Conservation (phyloP, 371 early-diverging fungal genomes). For the Umbelopsis sp. region DNA sequence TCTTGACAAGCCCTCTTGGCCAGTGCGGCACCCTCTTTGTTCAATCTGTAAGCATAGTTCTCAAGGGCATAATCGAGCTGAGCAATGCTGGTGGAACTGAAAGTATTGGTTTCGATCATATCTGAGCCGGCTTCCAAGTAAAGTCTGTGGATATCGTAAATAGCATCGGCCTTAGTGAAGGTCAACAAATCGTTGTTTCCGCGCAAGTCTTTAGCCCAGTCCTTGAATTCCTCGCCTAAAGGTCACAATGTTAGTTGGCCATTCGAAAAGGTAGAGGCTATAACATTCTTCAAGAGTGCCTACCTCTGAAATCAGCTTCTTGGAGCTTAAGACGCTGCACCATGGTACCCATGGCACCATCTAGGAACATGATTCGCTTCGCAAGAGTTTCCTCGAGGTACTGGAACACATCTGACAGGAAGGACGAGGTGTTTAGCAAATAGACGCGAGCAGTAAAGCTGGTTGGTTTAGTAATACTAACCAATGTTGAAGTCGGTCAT, state of each 20-base stretch:
- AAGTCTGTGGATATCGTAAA: slow-evolving; percentile 83
- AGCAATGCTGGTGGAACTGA: slow-evolving; percentile 88
- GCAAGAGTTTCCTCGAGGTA: slow-evolving; percentile 77
- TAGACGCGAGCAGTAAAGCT: not conserved
- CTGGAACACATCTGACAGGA: slow-evolving; percentile 48
- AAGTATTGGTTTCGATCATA: slow-evolving; percentile 94
- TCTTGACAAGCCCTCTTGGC: slow-evolving; percentile 85
- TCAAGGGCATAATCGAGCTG: slow-evolving; percentile 90
- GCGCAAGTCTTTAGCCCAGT: slow-evolving; percentile 82
- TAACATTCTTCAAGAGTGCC: not conserved
- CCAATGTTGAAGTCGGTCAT: slow-evolving; percentile 17
- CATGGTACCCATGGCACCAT: slow-evolving; percentile 96
- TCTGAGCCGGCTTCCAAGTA: slow-evolving; percentile 93
- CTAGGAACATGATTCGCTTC: slow-evolving; percentile 90
- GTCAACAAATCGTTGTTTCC: slow-evolving; percentile 95
- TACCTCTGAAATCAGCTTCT: slow-evolving; percentile 85
- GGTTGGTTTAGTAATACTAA: not conserved
- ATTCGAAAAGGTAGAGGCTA: too few relatives aligned
- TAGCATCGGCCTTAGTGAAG: slow-evolving; percentile 86
- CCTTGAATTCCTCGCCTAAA: slow-evolving; percentile 75
- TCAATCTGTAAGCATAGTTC: slow-evolving; percentile 84
- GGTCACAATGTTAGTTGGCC: not conserved
- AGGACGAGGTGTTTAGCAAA: not conserved
- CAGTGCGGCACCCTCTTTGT: slow-evolving; percentile 87
- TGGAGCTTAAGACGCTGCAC: slow-evolving; percentile 82